Evolutionary conservation across 306 rosid species (phyloP).

Genomic region (Sesbania bispinosa): DNA sequence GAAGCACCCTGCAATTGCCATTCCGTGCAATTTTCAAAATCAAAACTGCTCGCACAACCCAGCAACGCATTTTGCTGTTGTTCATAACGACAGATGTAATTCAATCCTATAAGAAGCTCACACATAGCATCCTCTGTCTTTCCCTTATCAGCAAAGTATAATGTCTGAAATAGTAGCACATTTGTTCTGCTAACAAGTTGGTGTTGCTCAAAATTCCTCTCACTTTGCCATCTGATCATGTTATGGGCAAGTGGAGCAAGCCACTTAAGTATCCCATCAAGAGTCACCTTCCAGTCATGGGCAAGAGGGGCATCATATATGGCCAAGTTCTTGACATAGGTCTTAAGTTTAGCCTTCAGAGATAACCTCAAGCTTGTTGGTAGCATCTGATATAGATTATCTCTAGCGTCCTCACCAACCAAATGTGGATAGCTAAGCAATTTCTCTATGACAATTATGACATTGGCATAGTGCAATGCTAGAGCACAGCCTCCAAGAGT

Average conservation of each 20-base stretch:
- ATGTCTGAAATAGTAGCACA: constrained; percentile 80
- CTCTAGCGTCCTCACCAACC: constrained; percentile 91
- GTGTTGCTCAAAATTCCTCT: constrained; percentile 86
- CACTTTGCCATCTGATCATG: constrained; percentile 97
- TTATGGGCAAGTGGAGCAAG: constrained; percentile 84
- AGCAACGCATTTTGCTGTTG: constrained; percentile 89
- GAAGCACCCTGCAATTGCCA: constrained; percentile 80
- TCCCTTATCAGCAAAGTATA: constrained; percentile 74
- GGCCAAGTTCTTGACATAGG: constrained; percentile 73
- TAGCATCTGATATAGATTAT: constrained; percentile 84
- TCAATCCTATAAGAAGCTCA: constrained; percentile 82
- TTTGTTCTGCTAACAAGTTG: constrained; percentile 65
- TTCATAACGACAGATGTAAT: constrained; percentile 91
- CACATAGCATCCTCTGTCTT: constrained; percentile 85
- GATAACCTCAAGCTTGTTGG: constrained; percentile 81
- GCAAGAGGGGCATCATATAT: constrained; percentile 99
- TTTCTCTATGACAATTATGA: constrained; percentile 79
- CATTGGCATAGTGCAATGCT: constrained; percentile 93
- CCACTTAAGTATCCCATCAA: constrained; percentile 75
- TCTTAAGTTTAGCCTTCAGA: constrained; percentile 69
- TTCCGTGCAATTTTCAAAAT: constrained; percentile 83
- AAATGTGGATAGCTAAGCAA: constrained; percentile 85
- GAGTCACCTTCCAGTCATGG: constrained; percentile 87
- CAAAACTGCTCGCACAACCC: constrained; percentile 87
- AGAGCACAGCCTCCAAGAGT: constrained; percentile 93